Evolutionary conservation across 192 early-diverging fungal species (phyloP).

Genomic region (Lobosporangium transversale): DNA sequence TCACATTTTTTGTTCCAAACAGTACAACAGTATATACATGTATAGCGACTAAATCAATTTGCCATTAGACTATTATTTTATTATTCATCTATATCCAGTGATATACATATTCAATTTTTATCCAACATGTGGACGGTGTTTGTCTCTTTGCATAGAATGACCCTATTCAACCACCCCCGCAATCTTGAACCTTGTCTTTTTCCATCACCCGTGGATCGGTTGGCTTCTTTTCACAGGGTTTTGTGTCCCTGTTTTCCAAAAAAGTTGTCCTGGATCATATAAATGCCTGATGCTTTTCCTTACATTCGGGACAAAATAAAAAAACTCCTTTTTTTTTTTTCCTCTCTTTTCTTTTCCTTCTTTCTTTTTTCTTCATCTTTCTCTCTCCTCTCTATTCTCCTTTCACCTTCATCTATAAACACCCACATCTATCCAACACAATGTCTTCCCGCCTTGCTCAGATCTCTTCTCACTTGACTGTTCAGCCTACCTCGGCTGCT

Average conservation of each 20-base stretch:
- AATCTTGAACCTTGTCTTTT: neutral
- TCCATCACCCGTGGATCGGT: no score
- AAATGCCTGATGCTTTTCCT: no score
- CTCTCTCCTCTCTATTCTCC: conserved; percentile 8
- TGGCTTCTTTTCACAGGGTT: no score
- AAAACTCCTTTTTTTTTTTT: neutral
- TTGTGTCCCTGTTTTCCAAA: no score
- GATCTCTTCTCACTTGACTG: conserved; percentile 63
- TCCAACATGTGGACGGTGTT: no score
- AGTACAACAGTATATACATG: neutral
- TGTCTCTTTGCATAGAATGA: neutral
- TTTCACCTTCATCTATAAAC: conserved; percentile 12
- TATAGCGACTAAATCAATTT: no score
- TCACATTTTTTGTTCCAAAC: neutral
- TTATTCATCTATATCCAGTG: no score
- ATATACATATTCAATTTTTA: no score
- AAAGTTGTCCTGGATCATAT: no score
- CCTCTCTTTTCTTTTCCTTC: neutral
- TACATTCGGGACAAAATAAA: neutral
- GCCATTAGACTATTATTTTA: no score
- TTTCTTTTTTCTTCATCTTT: neutral
- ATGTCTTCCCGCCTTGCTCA: conserved; percentile 68
- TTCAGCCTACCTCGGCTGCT: conserved; percentile 50
- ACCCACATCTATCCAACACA: conserved; percentile 1
- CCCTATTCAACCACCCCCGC: neutral